Percentiles rank a stretch among this genome's conserved stretches.
Conservation (phyloP, 495 filamentous ascomycete genomes). For the Penicillium egyptiacum region DNA sequence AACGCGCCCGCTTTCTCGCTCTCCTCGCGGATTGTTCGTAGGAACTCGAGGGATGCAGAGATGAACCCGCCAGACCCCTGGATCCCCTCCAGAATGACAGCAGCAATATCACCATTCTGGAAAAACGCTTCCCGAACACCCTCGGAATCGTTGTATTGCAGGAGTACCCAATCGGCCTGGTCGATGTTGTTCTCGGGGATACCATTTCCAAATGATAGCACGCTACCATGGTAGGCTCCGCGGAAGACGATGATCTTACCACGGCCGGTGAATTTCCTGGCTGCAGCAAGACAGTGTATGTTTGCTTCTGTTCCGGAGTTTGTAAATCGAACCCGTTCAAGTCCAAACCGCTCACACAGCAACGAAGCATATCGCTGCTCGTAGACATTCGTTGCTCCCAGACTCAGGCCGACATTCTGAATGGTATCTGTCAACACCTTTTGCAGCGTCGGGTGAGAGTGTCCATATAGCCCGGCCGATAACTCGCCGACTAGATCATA, state of each 20-base stretch:
- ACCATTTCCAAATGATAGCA: slow-evolving; percentile 17
- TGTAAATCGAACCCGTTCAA: slow-evolving; percentile 47
- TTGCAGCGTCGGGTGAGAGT: slow-evolving; percentile 47
- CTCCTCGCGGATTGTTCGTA: slow-evolving; percentile 24
- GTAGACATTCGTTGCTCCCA: slow-evolving; percentile 41
- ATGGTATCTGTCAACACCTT: slow-evolving; percentile 38
- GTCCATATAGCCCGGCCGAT: slow-evolving; percentile 55
- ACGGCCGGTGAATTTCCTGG: slow-evolving; percentile 38
- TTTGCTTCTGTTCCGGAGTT: slow-evolving; percentile 57
- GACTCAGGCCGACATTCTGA: slow-evolving; percentile 36
- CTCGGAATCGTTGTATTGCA: slow-evolving; percentile 38
- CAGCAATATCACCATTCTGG: slow-evolving; percentile 40
- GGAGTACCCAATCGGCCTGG: slow-evolving; percentile 28
- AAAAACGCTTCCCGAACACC: slow-evolving; percentile 20
- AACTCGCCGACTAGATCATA: slow-evolving; percentile 52
- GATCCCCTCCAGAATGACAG: slow-evolving; percentile 58
- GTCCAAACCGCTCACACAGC: slow-evolving; percentile 42
- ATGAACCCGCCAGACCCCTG: slow-evolving; percentile 53
- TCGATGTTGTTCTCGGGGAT: slow-evolving; percentile 23
- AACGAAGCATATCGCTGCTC: slow-evolving; percentile 42
- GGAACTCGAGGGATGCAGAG: slow-evolving; percentile 40
- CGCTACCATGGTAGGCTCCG: slow-evolving; percentile 51
- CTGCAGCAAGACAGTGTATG: slow-evolving; percentile 45
- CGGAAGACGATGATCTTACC: slow-evolving; percentile 46
- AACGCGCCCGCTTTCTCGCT: neutral